phyloP scores from a whole-genome alignment of 129 eudicot species.

The Deinandra increscens region DNA sequence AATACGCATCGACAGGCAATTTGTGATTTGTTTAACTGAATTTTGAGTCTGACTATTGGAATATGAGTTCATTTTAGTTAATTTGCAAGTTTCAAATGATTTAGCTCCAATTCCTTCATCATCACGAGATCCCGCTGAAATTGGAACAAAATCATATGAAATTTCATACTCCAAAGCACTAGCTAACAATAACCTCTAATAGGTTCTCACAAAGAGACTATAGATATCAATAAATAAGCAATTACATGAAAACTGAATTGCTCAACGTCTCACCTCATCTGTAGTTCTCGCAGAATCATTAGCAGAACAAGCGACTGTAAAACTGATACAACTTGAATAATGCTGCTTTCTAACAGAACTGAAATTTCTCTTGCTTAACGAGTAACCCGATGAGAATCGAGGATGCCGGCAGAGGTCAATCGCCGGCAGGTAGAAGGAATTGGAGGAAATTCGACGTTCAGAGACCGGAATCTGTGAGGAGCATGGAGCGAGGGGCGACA shows the following conservation, averaged over 20 bases:
- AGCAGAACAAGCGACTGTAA: slow-evolving; percentile 48
- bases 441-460: slow-evolving; percentile 12
- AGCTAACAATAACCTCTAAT: not conserved
- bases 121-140: not conserved
- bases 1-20: no score
- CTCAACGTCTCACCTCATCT: slow-evolving; percentile 34
- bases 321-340: slow-evolving; percentile 14
- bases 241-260: not conserved
- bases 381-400: slow-evolving; percentile 5
- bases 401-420: slow-evolving; percentile 20
- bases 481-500: slow-evolving; percentile 28
- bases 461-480: slow-evolving; percentile 31
- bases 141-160: not conserved
- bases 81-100: not conserved
- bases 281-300: slow-evolving; percentile 22
- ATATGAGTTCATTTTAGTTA: not conserved
- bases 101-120: slow-evolving; percentile 2
- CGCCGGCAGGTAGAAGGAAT: not conserved
- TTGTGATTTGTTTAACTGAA: no score
- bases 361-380: slow-evolving; percentile 1
- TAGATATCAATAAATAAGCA: no score
- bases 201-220: not conserved
- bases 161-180: not conserved
- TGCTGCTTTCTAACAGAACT: slow-evolving; percentile 15
- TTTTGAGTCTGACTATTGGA: not conserved